phyloP scores from a whole-genome alignment of 257 asterid genomes.

The Gentiana straminea region DNA sequence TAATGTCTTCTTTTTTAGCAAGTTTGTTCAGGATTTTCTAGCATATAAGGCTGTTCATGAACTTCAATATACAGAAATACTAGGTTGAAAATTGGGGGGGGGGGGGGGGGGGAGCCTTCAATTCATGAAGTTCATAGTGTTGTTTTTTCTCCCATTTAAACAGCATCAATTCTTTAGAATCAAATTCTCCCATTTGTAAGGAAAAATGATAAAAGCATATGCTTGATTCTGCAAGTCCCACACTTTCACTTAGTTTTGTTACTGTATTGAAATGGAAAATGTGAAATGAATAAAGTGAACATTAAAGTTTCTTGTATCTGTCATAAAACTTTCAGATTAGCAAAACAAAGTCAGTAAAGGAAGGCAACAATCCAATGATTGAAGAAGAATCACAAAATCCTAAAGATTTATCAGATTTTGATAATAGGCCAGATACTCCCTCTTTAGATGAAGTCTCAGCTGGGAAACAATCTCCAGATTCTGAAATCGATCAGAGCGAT shows the following conservation, averaged over 20 bases:
- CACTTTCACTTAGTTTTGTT: conserved; percentile 7
- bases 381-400: conserved; percentile 28
- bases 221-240: conserved; percentile 19
- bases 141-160: conserved; percentile 13
- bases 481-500: conserved; percentile 34
- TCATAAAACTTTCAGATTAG: conserved; percentile 19
- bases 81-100: no score
- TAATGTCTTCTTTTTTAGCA: neutral
- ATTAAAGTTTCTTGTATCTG: neutral
- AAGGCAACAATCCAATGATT: conserved; percentile 16
- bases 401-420: conserved; percentile 15
- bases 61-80: no score
- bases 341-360: conserved; percentile 17
- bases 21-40: neutral
- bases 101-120: no score
- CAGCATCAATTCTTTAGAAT: conserved; percentile 15
- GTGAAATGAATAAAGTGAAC: neutral
- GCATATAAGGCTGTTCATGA: no score
- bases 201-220: neutral
- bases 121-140: no score
- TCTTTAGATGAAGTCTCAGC: conserved; percentile 29
- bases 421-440: conserved; percentile 18
- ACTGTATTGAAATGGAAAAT: neutral
- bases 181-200: neutral
- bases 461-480: conserved; percentile 17